Percentiles rank a stretch among this genome's conserved stretches.
These are phyloP conservation scores for Fusarium mundagurra DNA, from an alignment of 2,329 filamentous ascomycete genomes.

Conservation along the genomic window DNA sequence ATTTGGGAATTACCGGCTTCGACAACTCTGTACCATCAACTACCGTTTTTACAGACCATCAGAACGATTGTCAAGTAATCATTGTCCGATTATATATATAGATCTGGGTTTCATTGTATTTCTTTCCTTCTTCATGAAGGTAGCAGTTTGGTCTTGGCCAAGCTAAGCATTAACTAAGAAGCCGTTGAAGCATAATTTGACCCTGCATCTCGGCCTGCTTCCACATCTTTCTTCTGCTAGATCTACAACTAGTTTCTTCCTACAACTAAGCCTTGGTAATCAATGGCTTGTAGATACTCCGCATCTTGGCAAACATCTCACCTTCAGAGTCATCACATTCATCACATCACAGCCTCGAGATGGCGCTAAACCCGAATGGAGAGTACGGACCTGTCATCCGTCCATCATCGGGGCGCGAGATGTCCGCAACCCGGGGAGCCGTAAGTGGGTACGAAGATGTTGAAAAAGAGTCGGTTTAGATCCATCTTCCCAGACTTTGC, in stretches of 20 bases:
- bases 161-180: not conserved
- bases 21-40: not conserved
- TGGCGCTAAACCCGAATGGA: conserved; percentile 24
- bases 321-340: conserved; percentile 8
- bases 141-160: not conserved
- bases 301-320: conserved; percentile 27
- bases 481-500: not conserved
- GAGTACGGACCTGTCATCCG: conserved; percentile 9
- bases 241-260: not conserved
- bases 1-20: not conserved
- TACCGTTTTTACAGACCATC: not conserved
- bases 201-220: not conserved
- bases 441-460: conserved; percentile 24
- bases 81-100: not conserved
- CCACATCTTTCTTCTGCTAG: not conserved
- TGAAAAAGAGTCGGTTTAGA: conserved; percentile 3
- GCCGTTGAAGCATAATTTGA: not conserved
- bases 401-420: conserved; percentile 22
- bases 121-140: not conserved
- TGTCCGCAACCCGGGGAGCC: conserved; percentile 11
- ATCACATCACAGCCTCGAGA: not conserved
- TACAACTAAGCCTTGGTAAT: not conserved
- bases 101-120: not conserved
- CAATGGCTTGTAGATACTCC: conserved; percentile 7
- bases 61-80: not conserved